A percentile compares a stretch with the other conserved stretches of the same genome.
These are phyloP conservation scores for Candida easanensis DNA, from an alignment of 805 yeast genomes.

Conservation along the genomic window DNA sequence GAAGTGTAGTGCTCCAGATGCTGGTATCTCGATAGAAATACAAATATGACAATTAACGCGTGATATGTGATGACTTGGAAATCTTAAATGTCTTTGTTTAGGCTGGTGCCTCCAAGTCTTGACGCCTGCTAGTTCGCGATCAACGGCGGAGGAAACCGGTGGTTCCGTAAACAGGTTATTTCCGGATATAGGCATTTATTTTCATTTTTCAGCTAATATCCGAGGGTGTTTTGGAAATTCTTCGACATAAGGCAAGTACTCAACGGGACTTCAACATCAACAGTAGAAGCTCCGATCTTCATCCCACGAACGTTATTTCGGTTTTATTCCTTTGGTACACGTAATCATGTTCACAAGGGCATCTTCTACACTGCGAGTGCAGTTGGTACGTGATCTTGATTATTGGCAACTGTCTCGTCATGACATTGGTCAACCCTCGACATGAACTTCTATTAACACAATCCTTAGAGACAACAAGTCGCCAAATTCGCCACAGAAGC, in stretches of 20 bases:
- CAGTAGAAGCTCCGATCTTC: neutral
- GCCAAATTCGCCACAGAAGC: conserved; percentile 25
- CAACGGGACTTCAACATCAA: neutral
- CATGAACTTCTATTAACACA: conserved; percentile 8
- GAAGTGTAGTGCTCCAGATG: no score
- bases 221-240: neutral
- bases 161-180: no score
- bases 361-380: neutral
- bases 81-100: no score
- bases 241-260: neutral
- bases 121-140: neutral
- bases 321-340: neutral
- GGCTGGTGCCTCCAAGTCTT: no score
- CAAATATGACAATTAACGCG: no score
- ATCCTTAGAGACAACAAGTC: conserved; percentile 18
- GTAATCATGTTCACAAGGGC: neutral
- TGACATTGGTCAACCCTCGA: neutral
- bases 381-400: neutral
- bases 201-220: no score
- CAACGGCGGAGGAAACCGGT: no score
- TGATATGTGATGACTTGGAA: no score
- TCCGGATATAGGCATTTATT: no score
- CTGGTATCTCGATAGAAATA: no score
- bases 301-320: no score
- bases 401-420: neutral